Base-by-base conservation (phyloP, 495 filamentous ascomycete genomes). In the Penicillium chermesinum region DNA sequence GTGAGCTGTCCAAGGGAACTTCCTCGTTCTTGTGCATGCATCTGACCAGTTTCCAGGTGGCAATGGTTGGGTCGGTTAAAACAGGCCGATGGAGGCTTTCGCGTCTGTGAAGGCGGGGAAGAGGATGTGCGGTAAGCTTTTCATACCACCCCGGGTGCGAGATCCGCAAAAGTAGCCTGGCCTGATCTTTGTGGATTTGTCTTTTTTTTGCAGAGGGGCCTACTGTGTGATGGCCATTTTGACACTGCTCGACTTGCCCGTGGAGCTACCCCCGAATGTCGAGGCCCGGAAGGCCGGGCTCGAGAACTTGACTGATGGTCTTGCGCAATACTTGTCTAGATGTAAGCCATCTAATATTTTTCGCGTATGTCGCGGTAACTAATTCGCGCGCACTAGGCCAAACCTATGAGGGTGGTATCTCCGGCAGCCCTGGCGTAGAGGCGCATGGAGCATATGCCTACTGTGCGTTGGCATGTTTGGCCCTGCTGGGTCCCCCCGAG, bases 381-480 rank as follows among this genome's bases (percentile, higher is more conserved):
- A n/a, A n/a, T n/a, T n/a, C n/a, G n/a, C n/a, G n/a, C n/a, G n/a
- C n/a, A n/a, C 10, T 53, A 91, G 87, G 89, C 60, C 91, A 97
- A 77, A 91, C 86, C 9, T 96, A 82, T 58, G 93, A 98, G 70
- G 93, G 93, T 43, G 93, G 93, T 21, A 87, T 97, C 25, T 89
- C 86, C 44, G 85, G 79, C 10, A 80, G 81, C 33, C 93, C 93
- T 14, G 83, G 79, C 40, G 81, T 65, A 32, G 93, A 98, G 73
- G 94, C 91, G 34, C 93, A 98, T 73, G 94, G 93, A 14, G 93
- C 88, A 44, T 98, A 96, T 69, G 88, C 91, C 25, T 98, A 97
- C 69, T 97, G 93, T 67, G 90, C 86, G 34, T 71, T 98, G 40
- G 93, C 86, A 30, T 89, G 84, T 61, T 75, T 98, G 34, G 83